Evolutionary conservation across 495 filamentous ascomycete genomes (phyloP), one percentile per base, ranked within the genome.

Genomic region (Pyrenula aspistea): DNA sequence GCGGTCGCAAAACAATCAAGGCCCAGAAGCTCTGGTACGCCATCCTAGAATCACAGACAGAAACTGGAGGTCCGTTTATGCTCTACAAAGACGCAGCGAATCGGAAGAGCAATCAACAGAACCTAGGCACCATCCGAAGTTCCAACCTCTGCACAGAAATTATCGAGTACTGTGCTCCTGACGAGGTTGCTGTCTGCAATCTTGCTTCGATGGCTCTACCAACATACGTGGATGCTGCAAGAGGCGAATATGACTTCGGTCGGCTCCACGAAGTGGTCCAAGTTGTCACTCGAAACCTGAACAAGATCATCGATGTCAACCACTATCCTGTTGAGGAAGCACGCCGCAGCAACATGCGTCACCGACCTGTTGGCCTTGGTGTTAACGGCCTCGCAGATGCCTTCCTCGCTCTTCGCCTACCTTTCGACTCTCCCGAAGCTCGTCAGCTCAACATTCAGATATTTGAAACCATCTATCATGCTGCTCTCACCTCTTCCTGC

Each of bases 61-160:
- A 98, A 82, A 98, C 93, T 48, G 93, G 93, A 57, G 96, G 95
- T 73, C 93, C 93, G 51, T 98, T 94, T 77, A 97, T 98, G 88
- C 83, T 96, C 56, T 98, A 98, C 85, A 98, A 98, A 78, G 93
- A 98, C 71, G 82, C 86, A 61, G 92, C 88, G 80, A 98, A 98
- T 79, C 82, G 83, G 63, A 98, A 98, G 83, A 96, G 91, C 79
- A 98, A 98, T 82, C 93, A 98, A 73, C 95, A 97, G 85, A 98
- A 98, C 68, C 80, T 98, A 25, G 93, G 93, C 51, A 95, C 91
- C 51, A 97, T 98, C 63, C 89, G 88, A 67, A 96, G 88, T 80
- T 98, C 93, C 63, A 98, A 98, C 74, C 79, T 98, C 51, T 98
- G 93, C 80, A 96, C 92, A 24, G 93, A 98, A 72, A 98, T 98